A percentile compares a stretch with the other conserved stretches of the same genome.
Evolutionary conservation across 345 rosid genomes (phyloP).

Genomic region (Dipteronia sinensis): DNA sequence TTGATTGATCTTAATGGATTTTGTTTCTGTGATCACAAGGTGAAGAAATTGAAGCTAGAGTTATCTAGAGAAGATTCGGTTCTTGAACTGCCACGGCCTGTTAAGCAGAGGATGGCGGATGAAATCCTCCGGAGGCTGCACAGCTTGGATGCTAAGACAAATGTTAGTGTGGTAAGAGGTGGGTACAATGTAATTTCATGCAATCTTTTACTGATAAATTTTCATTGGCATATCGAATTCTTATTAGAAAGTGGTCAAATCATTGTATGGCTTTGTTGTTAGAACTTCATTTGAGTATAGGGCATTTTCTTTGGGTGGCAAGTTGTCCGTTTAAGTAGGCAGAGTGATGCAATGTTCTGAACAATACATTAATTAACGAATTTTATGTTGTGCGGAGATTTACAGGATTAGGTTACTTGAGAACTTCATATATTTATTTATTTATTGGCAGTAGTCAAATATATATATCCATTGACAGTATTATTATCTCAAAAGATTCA

Average conservation of each 20-base stretch:
- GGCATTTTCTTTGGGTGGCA: background rate
- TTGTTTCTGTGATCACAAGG: conserved; percentile 39
- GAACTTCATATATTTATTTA: background rate
- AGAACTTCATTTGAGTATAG: background rate
- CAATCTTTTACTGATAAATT: background rate
- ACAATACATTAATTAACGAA: background rate
- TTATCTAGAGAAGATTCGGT: conserved; percentile 35
- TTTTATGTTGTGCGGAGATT: background rate
- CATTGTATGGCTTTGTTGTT: background rate
- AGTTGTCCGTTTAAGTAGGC: background rate
- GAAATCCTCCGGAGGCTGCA: conserved; percentile 66
- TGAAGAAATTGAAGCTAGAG: conserved; percentile 58
- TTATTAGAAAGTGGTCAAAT: background rate
- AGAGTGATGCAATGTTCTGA: background rate
- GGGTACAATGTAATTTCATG: conserved; percentile 19
- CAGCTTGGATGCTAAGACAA: conserved; percentile 45
- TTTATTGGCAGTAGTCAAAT: background rate
- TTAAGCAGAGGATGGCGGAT: conserved; percentile 63
- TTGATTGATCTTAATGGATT: conserved; percentile 9
- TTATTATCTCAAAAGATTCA: background rate
- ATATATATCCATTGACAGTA: background rate
- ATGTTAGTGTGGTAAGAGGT: conserved; percentile 64
- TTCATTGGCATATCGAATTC: background rate
- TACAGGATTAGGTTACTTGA: background rate
- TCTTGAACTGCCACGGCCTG: conserved; percentile 48